phyloP scores from a whole-genome alignment of 345 rosid species.

The Brassica incana region DNA sequence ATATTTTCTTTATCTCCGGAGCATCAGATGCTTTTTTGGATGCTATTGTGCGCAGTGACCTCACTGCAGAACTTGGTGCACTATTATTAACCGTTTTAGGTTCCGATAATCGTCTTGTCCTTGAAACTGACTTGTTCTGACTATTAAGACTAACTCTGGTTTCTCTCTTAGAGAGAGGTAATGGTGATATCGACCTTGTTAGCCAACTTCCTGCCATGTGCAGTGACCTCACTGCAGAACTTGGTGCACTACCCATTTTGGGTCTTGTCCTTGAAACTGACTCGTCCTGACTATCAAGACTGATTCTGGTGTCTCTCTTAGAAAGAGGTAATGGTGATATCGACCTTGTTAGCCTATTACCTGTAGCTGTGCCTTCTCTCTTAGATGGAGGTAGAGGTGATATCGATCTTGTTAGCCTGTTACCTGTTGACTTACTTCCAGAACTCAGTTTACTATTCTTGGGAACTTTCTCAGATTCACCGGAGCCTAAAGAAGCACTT shows the following conservation, averaged over 20 bases:
- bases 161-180: constrained; percentile 65
- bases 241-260: constrained; percentile 36
- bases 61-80: constrained; percentile 47
- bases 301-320: constrained; percentile 53
- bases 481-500: constrained; percentile 55
- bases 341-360: constrained; percentile 56
- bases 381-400: constrained; percentile 60
- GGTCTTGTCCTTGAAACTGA: constrained; percentile 68
- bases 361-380: constrained; percentile 52
- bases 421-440: constrained; percentile 54
- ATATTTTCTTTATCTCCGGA: constrained; percentile 68
- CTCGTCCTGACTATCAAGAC: constrained; percentile 53
- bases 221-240: background rate
- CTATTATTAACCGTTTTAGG: constrained; percentile 52
- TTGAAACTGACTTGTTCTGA: constrained; percentile 53
- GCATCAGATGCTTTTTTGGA: constrained; percentile 46
- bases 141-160: constrained; percentile 46
- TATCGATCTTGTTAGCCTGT: constrained; percentile 55
- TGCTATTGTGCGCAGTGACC: constrained; percentile 46
- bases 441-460: constrained; percentile 54
- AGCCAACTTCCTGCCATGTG: constrained; percentile 49
- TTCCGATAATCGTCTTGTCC: constrained; percentile 83
- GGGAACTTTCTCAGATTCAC: constrained; percentile 50
- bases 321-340: constrained; percentile 61
- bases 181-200: constrained; percentile 58